Conservation (phyloP, 495 filamentous ascomycete genomes). For the Pyronema domesticum region DNA sequence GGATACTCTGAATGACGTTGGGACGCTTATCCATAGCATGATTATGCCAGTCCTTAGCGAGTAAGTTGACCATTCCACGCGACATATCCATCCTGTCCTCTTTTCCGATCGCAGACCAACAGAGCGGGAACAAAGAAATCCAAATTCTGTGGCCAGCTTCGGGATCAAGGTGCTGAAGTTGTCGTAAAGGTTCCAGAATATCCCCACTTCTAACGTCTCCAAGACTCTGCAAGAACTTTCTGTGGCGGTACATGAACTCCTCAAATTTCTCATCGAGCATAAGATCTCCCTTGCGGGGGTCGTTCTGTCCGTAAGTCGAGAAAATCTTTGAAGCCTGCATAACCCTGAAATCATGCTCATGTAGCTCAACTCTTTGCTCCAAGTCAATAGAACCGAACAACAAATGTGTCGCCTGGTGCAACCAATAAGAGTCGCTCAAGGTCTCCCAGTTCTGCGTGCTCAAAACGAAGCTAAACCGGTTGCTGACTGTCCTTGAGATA, state of each 20-base stretch:
- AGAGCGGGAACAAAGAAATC: constrained; percentile 78
- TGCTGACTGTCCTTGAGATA: constrained; percentile 68
- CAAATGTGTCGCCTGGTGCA: constrained; percentile 81
- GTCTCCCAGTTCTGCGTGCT: constrained; percentile 96
- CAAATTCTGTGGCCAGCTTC: constrained; percentile 70
- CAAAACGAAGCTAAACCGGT: constrained; percentile 71
- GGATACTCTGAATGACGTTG: constrained; percentile 79
- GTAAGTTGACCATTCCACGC: constrained; percentile 63
- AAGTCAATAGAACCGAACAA: constrained; percentile 80
- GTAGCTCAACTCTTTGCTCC: constrained; percentile 53
- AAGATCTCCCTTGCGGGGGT: constrained; percentile 47
- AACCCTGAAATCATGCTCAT: constrained; percentile 65
- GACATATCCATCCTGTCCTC: constrained; percentile 87
- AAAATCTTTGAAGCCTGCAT: constrained; percentile 53
- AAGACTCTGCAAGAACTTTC: constrained; percentile 63
- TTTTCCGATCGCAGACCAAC: constrained; percentile 70
- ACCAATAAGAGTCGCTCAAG: constrained; percentile 84
- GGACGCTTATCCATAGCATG: constrained; percentile 85
- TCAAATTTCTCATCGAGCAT: constrained; percentile 74
- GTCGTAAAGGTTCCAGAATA: constrained; percentile 74
- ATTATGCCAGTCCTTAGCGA: constrained; percentile 89
- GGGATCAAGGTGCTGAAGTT: constrained; percentile 78
- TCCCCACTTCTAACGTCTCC: constrained; percentile 72
- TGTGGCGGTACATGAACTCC: constrained; percentile 54
- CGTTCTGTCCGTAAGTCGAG: constrained; percentile 44